These are phyloP conservation scores for Proliferodiscus dingleyae DNA, from an alignment of 2,329 filamentous ascomycete genomes.

Conservation along the genomic window DNA sequence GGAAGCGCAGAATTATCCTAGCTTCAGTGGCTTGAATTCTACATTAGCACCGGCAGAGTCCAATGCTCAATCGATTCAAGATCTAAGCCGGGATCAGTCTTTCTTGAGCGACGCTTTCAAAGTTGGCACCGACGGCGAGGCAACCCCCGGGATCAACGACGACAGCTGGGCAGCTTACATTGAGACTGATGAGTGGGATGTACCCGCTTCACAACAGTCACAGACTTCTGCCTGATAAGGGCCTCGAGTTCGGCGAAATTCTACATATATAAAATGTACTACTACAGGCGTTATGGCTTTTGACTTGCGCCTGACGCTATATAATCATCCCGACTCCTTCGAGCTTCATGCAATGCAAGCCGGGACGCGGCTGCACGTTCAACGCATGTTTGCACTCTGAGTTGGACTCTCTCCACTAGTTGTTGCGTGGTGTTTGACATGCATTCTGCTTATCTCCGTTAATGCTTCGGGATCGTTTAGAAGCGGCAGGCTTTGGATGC, in stretches of 20 bases:
- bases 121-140: neutral
- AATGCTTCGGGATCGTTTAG: too few relatives aligned
- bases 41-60: slow-evolving; percentile 17
- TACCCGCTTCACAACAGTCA: slow-evolving; percentile 8
- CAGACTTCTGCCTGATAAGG: neutral
- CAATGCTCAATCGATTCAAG: too few relatives aligned
- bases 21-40: slow-evolving; percentile 15
- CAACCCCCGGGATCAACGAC: slow-evolving; percentile 2
- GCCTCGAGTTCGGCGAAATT: neutral
- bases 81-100: slow-evolving; percentile 2
- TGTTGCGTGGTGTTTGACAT: too few relatives aligned
- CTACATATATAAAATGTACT: neutral
- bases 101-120: slow-evolving; percentile 17
- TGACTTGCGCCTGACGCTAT: too few relatives aligned
- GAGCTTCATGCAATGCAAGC: too few relatives aligned
- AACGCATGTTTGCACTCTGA: too few relatives aligned
- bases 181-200: slow-evolving; percentile 12
- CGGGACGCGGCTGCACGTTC: too few relatives aligned
- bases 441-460: too few relatives aligned
- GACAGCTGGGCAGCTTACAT: slow-evolving; percentile 14
- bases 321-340: too few relatives aligned
- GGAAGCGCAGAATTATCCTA: slow-evolving; percentile 11
- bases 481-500: too few relatives aligned
- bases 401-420: too few relatives aligned
- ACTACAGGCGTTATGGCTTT: neutral